Percentiles rank a stretch among this genome's conserved stretches.
Conservation (phyloP, 1,139 yeast genomes). For the Taiozyma sp. region DNA sequence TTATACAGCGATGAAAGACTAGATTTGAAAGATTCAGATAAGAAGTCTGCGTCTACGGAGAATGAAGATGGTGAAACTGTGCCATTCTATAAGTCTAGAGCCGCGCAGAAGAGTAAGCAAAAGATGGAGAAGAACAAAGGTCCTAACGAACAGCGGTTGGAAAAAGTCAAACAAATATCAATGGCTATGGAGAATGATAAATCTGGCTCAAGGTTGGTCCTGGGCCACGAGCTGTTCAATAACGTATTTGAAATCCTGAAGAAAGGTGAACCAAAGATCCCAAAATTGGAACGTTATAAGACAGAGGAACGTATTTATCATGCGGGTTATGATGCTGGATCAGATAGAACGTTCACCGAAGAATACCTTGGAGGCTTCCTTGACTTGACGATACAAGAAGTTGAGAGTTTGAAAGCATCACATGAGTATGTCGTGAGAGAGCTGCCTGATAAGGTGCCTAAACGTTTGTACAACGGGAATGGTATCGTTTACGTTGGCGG, state of each 20-base stretch:
- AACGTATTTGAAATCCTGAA: slow-evolving; percentile 33
- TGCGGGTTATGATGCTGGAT: slow-evolving; percentile 40
- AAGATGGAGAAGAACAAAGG: background rate
- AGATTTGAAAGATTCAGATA: background rate
- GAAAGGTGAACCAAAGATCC: slow-evolving; percentile 35
- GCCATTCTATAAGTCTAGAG: slow-evolving; percentile 20
- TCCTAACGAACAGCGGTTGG: slow-evolving; percentile 5
- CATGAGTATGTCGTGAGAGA: slow-evolving; percentile 49
- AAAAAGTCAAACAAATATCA: slow-evolving; percentile 12
- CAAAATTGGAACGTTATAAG: slow-evolving; percentile 32
- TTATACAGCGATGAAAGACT: background rate
- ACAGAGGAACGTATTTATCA: slow-evolving; percentile 40
- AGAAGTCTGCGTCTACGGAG: background rate
- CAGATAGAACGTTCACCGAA: slow-evolving; percentile 32
- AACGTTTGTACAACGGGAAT: slow-evolving; percentile 48
- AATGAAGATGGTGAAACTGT: slow-evolving; percentile 16
- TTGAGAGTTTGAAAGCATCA: slow-evolving; percentile 40
- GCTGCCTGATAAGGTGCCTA: slow-evolving; percentile 43
- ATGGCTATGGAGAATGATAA: slow-evolving; percentile 16
- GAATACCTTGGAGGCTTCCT: slow-evolving; percentile 47
- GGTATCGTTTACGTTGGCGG: slow-evolving; percentile 86
- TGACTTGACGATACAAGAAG: slow-evolving; percentile 43
- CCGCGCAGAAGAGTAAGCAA: slow-evolving; percentile 9
- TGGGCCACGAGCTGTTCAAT: slow-evolving; percentile 18
- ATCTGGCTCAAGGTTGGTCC: slow-evolving; percentile 16